Evolutionary conservation across 2,329 filamentous ascomycete species (phyloP).

Genomic region (Cercospora brassicicola): DNA sequence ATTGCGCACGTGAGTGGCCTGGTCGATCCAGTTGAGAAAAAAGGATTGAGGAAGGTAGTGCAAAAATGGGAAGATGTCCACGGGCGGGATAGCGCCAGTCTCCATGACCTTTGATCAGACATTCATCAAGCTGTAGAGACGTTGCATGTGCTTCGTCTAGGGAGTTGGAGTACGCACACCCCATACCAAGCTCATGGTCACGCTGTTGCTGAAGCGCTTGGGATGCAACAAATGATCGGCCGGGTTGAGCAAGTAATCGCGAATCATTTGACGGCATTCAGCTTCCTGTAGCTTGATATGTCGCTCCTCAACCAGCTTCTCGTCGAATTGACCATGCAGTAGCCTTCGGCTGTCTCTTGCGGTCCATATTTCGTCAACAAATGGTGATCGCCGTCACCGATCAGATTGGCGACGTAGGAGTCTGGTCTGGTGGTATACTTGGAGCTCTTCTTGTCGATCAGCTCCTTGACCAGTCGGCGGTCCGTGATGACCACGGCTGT

Average conservation of each 20-base stretch:
- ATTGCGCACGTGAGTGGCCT: neutral
- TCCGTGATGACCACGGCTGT: conserved; percentile 46
- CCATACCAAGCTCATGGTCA: conserved; percentile 45
- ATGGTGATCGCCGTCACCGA: conserved; percentile 51
- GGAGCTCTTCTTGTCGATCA: conserved; percentile 49
- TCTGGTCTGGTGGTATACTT: conserved; percentile 44
- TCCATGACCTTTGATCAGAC: conserved; percentile 36
- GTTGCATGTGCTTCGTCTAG: conserved; percentile 27
- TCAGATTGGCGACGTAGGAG: conserved; percentile 48
- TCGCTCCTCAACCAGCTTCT: conserved; percentile 47
- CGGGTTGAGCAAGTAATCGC: conserved; percentile 47
- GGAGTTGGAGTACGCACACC: conserved; percentile 33
- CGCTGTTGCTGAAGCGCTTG: conserved; percentile 52
- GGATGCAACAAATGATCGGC: conserved; percentile 51
- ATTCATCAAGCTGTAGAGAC: conserved; percentile 47
- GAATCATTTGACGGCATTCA: conserved; percentile 51
- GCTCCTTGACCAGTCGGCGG: conserved; percentile 44
- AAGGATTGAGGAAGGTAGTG: neutral
- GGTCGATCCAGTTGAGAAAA: neutral
- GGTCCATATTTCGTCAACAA: conserved; percentile 51
- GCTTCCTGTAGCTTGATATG: conserved; percentile 50
- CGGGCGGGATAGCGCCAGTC: neutral
- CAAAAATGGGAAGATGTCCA: neutral
- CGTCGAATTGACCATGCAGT: conserved; percentile 47
- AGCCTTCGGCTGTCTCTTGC: conserved; percentile 49